Base-by-base conservation (phyloP, 768 basidiomycete genomes). In the Psilocybe sp. region DNA sequence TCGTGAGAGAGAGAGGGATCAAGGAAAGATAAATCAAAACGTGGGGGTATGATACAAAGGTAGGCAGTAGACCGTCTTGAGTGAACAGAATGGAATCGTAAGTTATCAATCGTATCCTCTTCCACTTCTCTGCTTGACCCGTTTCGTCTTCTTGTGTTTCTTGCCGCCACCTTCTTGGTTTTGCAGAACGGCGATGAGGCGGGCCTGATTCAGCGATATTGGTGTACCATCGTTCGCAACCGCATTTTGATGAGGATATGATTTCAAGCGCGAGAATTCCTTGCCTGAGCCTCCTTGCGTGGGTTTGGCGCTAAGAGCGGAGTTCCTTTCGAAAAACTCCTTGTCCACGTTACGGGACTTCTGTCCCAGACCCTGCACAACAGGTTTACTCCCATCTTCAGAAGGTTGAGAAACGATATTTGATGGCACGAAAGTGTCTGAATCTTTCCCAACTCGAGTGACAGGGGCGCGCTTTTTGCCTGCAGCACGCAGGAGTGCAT, bases 391-490 rank as follows among this genome's bases (percentile, higher is more conserved):
- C 19, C 53, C 64, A 8, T 64, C 56, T 35, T 55, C 47, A 18
- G 59, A n/a, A 31, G 51, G 18, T 12, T 62, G 4, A 28, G 23
- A 55, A n/a, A 62, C 49, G 15, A 58, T 53, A 36, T 63, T 67
- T 12, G 78, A 57, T 5, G 78, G 66, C 4, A 97, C 77, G 62
- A 84, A 96, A 0, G 95, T 95, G 63, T 92, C 86, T 5, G 94
- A 85, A 46, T 78, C 78, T 69, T 93, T 90, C 31, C 77, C 78
- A 35, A 98, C 96, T 36, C 92, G 83, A 1, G 93, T 95, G 0
- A 77, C 75, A 3, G 96, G 95, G 0, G 93, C 96, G 32, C 79
- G 79, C 69, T 99, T 99, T 71, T 90, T 92, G n/a, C 84, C 82
- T 19, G 73, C 74, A 7, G 79, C 76, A 18, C 82, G 77, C 10